phyloP scores from a whole-genome alignment of 805 yeast species.

The Blastobotrys americana region DNA sequence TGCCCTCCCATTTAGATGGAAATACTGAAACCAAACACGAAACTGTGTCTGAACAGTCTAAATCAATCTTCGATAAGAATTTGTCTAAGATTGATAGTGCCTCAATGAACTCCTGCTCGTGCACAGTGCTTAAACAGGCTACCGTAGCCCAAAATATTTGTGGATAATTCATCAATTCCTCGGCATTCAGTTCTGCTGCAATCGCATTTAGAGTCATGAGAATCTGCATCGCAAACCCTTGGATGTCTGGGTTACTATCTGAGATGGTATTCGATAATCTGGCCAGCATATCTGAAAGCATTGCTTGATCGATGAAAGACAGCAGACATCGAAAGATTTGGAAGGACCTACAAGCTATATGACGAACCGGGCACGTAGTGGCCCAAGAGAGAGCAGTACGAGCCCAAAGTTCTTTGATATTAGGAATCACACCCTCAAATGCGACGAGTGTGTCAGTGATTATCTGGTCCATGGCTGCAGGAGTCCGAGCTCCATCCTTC shows the following conservation, averaged over 20 bases:
- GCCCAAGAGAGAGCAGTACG: slow-evolving; percentile 84
- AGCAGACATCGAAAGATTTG: slow-evolving; percentile 82
- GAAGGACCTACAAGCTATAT: slow-evolving; percentile 93
- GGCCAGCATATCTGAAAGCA: slow-evolving; percentile 91
- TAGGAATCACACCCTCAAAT: slow-evolving; percentile 30
- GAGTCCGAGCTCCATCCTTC: slow-evolving; percentile 74
- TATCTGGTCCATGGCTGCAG: slow-evolving; percentile 72
- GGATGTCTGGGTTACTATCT: slow-evolving; percentile 83
- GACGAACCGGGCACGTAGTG: slow-evolving; percentile 94
- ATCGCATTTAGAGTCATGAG: slow-evolving; percentile 92
- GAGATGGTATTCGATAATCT: slow-evolving; percentile 88
- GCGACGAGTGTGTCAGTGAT: slow-evolving; percentile 49
- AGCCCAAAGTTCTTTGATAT: slow-evolving; percentile 77
- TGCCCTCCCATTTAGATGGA: slow-evolving; percentile 94
- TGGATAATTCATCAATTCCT: slow-evolving; percentile 76
- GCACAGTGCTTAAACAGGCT: slow-evolving; percentile 82
- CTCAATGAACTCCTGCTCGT: slow-evolving; percentile 89
- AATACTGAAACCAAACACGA: slow-evolving; percentile 75
- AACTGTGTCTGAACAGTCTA: slow-evolving; percentile 79
- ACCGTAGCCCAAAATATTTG: slow-evolving; percentile 93
- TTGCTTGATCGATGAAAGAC: slow-evolving; percentile 72
- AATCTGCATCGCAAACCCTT: slow-evolving; percentile 95
- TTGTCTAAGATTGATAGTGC: slow-evolving; percentile 74
- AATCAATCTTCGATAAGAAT: slow-evolving; percentile 77
- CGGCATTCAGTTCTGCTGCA: slow-evolving; percentile 75